phyloP scores from a whole-genome alignment of 768 basidiomycete genomes.

The Strobilomyces dryophilus region DNA sequence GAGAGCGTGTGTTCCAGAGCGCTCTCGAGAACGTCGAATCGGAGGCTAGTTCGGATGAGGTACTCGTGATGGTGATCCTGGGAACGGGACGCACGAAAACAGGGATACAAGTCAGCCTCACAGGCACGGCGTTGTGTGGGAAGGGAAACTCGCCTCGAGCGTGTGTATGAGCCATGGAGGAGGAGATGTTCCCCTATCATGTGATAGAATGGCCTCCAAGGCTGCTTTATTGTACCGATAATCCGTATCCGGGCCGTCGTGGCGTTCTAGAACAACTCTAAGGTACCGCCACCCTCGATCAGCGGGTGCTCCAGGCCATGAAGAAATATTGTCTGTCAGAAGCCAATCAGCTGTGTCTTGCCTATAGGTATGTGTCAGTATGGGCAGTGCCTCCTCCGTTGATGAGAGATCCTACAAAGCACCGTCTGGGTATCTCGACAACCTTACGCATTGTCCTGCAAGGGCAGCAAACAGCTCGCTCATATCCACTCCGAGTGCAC shows the following conservation, averaged over 20 bases:
- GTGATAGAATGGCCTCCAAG: constrained; percentile 70
- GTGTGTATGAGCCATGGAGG: constrained; percentile 83
- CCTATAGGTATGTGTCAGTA: constrained; percentile 35
- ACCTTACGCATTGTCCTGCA: constrained; percentile 71
- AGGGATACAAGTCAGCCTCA: neutral
- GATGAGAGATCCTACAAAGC: constrained; percentile 44
- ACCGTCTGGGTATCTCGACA: constrained; percentile 60
- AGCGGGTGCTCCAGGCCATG: constrained; percentile 78
- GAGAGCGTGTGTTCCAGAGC: constrained; percentile 72
- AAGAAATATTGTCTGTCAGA: constrained; percentile 69
- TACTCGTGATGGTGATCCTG: constrained; percentile 75
- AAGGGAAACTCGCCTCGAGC: constrained; percentile 51
- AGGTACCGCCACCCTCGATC: constrained; percentile 89
- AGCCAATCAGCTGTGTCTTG: constrained; percentile 79
- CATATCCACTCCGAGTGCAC: constrained; percentile 80
- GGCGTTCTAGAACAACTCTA: constrained; percentile 69
- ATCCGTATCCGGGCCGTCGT: constrained; percentile 71
- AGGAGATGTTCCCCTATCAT: constrained; percentile 55
- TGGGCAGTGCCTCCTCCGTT: neutral
- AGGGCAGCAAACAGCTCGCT: constrained; percentile 77
- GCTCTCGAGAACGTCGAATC: constrained; percentile 73
- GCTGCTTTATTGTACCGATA: constrained; percentile 73
- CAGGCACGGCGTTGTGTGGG: neutral
- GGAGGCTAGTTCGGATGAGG: constrained; percentile 73
- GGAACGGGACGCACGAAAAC: neutral